Conservation (phyloP, 2,329 filamentous ascomycete genomes). For the Lachnellula cervina region DNA sequence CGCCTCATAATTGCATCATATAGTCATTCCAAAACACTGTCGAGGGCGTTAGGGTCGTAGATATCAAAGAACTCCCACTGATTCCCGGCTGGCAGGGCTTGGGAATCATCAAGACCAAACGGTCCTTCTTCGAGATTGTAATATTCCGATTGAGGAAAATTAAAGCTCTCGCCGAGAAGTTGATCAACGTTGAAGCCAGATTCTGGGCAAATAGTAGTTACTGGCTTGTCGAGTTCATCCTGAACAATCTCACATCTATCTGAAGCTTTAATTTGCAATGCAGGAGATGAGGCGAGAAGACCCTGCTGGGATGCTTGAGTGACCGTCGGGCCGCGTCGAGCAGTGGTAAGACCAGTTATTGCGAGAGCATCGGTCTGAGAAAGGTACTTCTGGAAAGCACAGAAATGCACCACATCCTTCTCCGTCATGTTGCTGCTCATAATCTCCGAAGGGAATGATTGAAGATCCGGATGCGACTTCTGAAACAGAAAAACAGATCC, state of each 20-base stretch:
- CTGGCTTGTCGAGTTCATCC: not conserved
- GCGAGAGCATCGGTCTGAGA: not conserved
- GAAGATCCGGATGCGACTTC: slow-evolving; percentile 11
- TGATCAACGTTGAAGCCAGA: slow-evolving; percentile 6
- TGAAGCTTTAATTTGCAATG: not conserved
- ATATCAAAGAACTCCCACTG: not conserved
- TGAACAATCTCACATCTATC: not conserved
- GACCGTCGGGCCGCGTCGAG: not conserved
- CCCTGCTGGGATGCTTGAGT: slow-evolving; percentile 11
- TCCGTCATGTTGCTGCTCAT: slow-evolving; percentile 19
- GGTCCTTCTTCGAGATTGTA: not conserved
- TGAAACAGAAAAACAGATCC: slow-evolving; percentile 15
- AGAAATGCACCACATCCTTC: slow-evolving; percentile 21
- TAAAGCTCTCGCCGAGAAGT: not conserved
- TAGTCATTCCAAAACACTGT: not conserved
- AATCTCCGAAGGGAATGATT: slow-evolving; percentile 11
- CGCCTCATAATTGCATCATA: too few relatives aligned
- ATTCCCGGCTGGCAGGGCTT: not conserved
- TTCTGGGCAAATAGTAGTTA: not conserved
- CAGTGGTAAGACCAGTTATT: slow-evolving; percentile 1
- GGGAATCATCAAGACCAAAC: not conserved
- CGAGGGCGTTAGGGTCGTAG: not conserved
- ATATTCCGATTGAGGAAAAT: not conserved
- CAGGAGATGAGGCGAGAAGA: slow-evolving; percentile 14
- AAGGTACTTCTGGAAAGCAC: slow-evolving; percentile 17